Conservation (phyloP, 345 rosid genomes). For the Ceriops tagal region DNA sequence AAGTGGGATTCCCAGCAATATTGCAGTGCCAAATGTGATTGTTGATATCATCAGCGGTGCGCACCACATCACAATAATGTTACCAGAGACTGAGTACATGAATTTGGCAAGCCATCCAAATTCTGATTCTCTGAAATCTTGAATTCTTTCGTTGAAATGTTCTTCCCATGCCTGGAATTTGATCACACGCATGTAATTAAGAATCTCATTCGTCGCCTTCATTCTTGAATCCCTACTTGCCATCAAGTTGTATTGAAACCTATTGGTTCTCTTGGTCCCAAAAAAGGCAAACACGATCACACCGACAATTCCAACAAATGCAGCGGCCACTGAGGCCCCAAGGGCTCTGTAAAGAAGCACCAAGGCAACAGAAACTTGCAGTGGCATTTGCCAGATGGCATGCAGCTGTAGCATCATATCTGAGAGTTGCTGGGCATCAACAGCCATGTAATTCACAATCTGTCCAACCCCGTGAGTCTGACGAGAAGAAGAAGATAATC, state of each 20-base stretch:
- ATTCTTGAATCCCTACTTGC: slow-evolving; percentile 73
- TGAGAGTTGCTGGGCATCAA: slow-evolving; percentile 92
- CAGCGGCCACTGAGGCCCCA: slow-evolving; percentile 54
- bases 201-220: slow-evolving; percentile 95
- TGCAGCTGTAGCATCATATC: slow-evolving; percentile 97
- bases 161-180: slow-evolving; percentile 97
- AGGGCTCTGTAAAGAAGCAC: slow-evolving; percentile 61
- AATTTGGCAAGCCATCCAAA: slow-evolving; percentile 80
- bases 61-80: slow-evolving; percentile 75
- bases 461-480: slow-evolving; percentile 94
- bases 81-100: slow-evolving; percentile 62
- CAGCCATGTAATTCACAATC: slow-evolving; percentile 97
- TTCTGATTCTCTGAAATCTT: slow-evolving; percentile 61
- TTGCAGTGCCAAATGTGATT: slow-evolving; percentile 68
- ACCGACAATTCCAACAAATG: slow-evolving; percentile 50
- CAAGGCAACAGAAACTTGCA: slow-evolving; percentile 67
- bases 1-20: slow-evolving; percentile 58
- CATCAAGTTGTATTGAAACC: slow-evolving; percentile 69
- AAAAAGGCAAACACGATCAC: slow-evolving; percentile 46
- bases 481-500: slow-evolving; percentile 75
- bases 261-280: slow-evolving; percentile 61
- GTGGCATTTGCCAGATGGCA: slow-evolving; percentile 81
- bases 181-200: slow-evolving; percentile 84
- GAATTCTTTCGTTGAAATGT: slow-evolving; percentile 81
- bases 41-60: slow-evolving; percentile 74